Percentiles rank a stretch among this genome's conserved stretches.
These are phyloP conservation scores for Emmonsia crescens DNA, from an alignment of 2,329 filamentous ascomycete species.

Conservation along the genomic window DNA sequence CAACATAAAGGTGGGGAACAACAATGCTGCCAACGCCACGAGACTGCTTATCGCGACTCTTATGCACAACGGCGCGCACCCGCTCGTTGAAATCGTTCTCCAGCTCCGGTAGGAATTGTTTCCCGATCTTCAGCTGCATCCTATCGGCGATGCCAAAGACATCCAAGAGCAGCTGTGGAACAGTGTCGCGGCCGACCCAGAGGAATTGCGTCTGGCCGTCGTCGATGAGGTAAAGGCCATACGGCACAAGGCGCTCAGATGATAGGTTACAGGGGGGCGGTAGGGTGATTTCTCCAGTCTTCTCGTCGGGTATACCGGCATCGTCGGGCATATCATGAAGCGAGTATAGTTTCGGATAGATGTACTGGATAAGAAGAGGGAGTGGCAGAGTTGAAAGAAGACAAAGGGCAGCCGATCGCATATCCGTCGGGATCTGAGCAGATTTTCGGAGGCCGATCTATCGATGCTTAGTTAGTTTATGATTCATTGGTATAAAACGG, in stretches of 20 bases:
- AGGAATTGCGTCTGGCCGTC: constrained; percentile 96
- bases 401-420: constrained; percentile 85
- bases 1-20: constrained; percentile 85
- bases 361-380: constrained; percentile 84
- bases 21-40: constrained; percentile 86
- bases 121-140: constrained; percentile 78
- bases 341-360: constrained; percentile 75
- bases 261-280: constrained; percentile 78
- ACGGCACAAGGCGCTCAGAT: constrained; percentile 75
- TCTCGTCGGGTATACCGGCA: constrained; percentile 71
- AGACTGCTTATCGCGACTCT: constrained; percentile 77
- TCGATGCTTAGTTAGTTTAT: constrained; percentile 16
- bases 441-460: constrained; percentile 75
- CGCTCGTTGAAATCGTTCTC: constrained; percentile 97
- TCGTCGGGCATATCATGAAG: constrained; percentile 94
- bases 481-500: constrained; percentile 2
- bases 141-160: constrained; percentile 84
- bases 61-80: constrained; percentile 78
- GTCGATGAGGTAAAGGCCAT: constrained; percentile 91
- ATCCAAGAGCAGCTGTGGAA: constrained; percentile 76
- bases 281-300: constrained; percentile 79
- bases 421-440: constrained; percentile 84
- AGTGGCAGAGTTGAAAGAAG: constrained; percentile 87
- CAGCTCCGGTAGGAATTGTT: constrained; percentile 72
- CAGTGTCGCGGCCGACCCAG: constrained; percentile 87